Evolutionary conservation across 345 rosid genomes (phyloP).

Genomic region (Anacardium occidentale): DNA sequence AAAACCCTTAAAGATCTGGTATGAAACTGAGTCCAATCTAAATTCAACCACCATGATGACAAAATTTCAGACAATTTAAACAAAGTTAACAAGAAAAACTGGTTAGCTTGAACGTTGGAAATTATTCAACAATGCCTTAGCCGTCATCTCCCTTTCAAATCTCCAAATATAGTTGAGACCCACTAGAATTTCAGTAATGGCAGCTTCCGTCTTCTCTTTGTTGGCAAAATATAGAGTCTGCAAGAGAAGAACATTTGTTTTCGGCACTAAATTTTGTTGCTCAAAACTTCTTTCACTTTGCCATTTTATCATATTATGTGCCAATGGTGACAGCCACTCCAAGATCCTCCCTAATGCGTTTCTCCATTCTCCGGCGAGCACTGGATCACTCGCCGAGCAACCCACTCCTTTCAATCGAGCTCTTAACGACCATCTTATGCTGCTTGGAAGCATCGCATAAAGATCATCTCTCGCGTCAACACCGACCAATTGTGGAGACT

Average conservation of each 20-base stretch:
- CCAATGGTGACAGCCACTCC: conserved; percentile 84
- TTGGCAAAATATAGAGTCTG: conserved; percentile 81
- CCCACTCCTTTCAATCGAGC: conserved; percentile 72
- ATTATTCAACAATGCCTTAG: conserved; percentile 67
- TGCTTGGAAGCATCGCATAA: conserved; percentile 75
- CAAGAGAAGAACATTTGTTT: conserved; percentile 61
- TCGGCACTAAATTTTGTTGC: conserved; percentile 54
- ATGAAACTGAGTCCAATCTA: conserved; percentile 36
- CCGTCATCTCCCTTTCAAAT: conserved; percentile 94
- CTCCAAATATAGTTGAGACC: conserved; percentile 97
- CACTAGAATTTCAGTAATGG: conserved; percentile 86
- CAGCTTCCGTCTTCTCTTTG: conserved; percentile 85
- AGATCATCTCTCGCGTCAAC: conserved; percentile 86
- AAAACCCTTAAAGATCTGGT: conserved; percentile 30
- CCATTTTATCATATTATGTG: conserved; percentile 97
- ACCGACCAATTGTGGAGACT: conserved; percentile 87
- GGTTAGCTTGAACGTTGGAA: conserved; percentile 34
- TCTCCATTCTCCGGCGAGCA: conserved; percentile 84
- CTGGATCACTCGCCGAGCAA: conserved; percentile 70
- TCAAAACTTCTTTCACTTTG: conserved; percentile 94
- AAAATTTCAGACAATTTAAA: conserved; percentile 19
- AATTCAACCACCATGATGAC: conserved; percentile 21
- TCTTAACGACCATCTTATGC: conserved; percentile 62
- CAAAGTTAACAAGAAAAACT: not conserved
- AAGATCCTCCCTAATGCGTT: conserved; percentile 73